These are phyloP conservation scores for Penicillium sp. DNA, from an alignment of 2,329 filamentous ascomycete species.

Conservation along the genomic window DNA sequence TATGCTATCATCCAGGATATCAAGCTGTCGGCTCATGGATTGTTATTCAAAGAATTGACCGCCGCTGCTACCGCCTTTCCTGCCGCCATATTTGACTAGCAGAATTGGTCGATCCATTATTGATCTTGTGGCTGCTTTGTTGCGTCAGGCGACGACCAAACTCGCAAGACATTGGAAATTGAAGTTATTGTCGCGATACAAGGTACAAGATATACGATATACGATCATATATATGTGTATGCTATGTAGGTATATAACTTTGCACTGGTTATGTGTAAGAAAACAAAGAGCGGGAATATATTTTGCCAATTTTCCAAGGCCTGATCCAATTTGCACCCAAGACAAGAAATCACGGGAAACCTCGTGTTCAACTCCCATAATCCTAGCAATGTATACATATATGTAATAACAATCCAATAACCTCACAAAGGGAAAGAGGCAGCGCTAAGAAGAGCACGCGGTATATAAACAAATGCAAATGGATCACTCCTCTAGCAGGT, in stretches of 20 bases:
- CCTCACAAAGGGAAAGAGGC: conserved; percentile 7
- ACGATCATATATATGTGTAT: background rate
- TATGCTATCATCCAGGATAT: background rate
- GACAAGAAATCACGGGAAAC: background rate
- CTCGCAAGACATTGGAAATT: background rate
- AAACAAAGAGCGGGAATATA: conserved; percentile 6
- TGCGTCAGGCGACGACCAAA: background rate
- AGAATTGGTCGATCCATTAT: conserved; percentile 2
- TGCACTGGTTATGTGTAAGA: background rate
- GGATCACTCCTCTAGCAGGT: conserved; percentile 47
- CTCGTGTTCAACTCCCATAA: background rate
- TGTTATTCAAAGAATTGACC: background rate
- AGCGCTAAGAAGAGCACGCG: conserved; percentile 15
- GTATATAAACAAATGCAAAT: conserved; percentile 9
- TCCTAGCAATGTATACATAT: background rate
- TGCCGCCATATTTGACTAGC: background rate
- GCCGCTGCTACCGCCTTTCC: background rate
- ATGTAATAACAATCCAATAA: background rate
- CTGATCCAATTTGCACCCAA: background rate
- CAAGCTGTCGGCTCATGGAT: background rate
- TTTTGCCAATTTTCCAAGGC: conserved; percentile 1
- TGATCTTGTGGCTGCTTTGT: background rate
- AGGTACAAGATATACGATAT: background rate
- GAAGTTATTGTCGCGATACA: background rate
- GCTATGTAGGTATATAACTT: too few relatives aligned